Base-by-base conservation (phyloP, 192 early-diverging fungal species). In the Phlyctochytrium arcticum region DNA sequence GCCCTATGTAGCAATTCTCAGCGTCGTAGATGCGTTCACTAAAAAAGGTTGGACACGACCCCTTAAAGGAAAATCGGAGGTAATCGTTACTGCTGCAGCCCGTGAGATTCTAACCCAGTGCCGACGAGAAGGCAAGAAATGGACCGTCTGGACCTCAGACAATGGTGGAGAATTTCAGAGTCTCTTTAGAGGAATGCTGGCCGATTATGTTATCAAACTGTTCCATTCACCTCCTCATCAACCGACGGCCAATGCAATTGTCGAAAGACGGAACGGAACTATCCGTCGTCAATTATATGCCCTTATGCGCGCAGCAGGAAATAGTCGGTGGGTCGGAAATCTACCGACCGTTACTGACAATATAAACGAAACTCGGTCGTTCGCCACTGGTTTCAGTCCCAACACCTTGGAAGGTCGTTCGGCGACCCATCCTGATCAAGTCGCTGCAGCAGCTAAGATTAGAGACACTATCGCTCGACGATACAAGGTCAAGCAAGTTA, bases 311-410 rank as follows among this genome's bases (percentile, higher is more conserved):
- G 33, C 36, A 4, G n/a, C 12, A 5, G 58, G 58, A 42, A 27
- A 60, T 26, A 42, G 33, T 37, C 8, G 31, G 10, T 60, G 37
- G 58, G 39, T 47, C 9, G 21, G 12, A 19, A 17, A 47, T 31
- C 33, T 60, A 21, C 58, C 44, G 26, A 19, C 12, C 4, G 39
- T 60, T 32, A 60, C 48, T 7, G 58, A 27, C 19, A 47, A 42
- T n/a, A 30, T 60, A 21, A 60, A 60, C 39, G 30, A 48, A n/a
- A 47, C 58, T 3, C 44, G 7, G 5, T 47, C 58, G 3, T 29
- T 26, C 3, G 58, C 58, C 9, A 60, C 58, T 19, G 58, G 58
- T 3, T 33, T 57, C 36, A n/a, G 35, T 17, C 56, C 56, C 3
- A 57, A 57, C 36, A 19, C 26, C 27, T 19, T 57, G 4, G 56